Evolutionary conservation across 371 early-diverging fungal genomes (phyloP).

Genomic region (Zopfochytrium polystomum): DNA sequence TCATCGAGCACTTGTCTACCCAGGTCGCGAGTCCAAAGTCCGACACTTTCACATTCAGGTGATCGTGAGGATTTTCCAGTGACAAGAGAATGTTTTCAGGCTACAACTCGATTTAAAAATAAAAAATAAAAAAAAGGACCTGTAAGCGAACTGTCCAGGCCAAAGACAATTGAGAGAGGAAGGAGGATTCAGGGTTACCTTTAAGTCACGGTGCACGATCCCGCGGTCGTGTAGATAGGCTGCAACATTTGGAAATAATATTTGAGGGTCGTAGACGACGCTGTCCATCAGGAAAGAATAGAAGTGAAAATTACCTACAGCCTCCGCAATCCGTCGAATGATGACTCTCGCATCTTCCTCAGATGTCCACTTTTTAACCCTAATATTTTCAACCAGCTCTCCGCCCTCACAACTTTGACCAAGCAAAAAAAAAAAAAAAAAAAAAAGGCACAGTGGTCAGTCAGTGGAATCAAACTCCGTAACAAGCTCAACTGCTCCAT

Average conservation of each 20-base stretch:
- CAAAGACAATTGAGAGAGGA: too few relatives aligned
- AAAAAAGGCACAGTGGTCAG: too few relatives aligned
- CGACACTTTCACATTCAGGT: constrained; percentile 38
- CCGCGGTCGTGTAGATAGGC: too few relatives aligned
- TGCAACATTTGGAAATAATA: too few relatives aligned
- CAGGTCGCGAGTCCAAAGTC: constrained; percentile 47
- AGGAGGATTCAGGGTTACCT: too few relatives aligned
- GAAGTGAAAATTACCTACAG: constrained; percentile 30
- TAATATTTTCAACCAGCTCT: constrained; percentile 35
- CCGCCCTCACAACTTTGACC: constrained; percentile 37
- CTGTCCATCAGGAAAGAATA: too few relatives aligned
- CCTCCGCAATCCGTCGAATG: constrained; percentile 28
- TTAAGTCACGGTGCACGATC: too few relatives aligned
- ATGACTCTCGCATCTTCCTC: constrained; percentile 31
- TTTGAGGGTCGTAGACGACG: too few relatives aligned
- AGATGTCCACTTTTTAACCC: constrained; percentile 19
- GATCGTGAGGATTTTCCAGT: constrained; percentile 19
- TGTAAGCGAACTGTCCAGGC: too few relatives aligned
- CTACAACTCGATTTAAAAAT: too few relatives aligned
- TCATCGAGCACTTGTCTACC: constrained; percentile 36
- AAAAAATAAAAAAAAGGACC: too few relatives aligned
- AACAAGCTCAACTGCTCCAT: constrained; percentile 41
- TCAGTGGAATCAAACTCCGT: neutral
- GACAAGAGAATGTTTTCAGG: constrained; percentile 40
- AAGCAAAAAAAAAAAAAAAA: constrained; percentile 2